Percentiles rank a stretch among this genome's conserved stretches.
Evolutionary conservation across 2,329 filamentous ascomycete species (phyloP).

Genomic region (Biscogniauxia marginata): DNA sequence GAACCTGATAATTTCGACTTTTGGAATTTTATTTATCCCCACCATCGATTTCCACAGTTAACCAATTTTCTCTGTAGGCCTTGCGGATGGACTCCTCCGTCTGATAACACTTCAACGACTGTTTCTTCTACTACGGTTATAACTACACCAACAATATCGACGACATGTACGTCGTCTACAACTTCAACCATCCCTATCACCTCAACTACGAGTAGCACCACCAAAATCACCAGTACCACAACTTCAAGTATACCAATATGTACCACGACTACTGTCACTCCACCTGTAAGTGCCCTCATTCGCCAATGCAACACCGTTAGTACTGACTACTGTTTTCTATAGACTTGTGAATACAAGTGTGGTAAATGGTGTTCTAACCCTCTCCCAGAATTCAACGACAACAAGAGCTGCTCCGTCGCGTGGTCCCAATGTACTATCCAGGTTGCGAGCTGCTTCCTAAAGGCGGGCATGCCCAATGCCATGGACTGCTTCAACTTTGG

Average conservation of each 20-base stretch:
- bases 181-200: conserved; percentile 11
- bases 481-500: conserved; percentile 51
- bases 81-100: neutral
- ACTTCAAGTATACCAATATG: conserved; percentile 44
- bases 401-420: conserved; percentile 40
- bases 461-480: conserved; percentile 49
- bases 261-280: conserved; percentile 44
- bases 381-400: conserved; percentile 47
- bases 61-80: neutral
- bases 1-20: too few relatives aligned
- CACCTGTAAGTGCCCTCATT: conserved; percentile 29
- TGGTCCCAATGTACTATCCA: conserved; percentile 47
- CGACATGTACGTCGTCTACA: neutral
- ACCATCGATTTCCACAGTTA: neutral
- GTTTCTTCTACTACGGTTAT: too few relatives aligned
- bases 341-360: conserved; percentile 51
- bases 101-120: neutral
- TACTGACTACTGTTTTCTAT: neutral
- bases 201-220: conserved; percentile 18
- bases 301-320: neutral
- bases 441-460: conserved; percentile 49
- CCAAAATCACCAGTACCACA: conserved; percentile 26
- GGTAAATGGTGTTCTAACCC: conserved; percentile 46
- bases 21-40: too few relatives aligned
- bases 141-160: neutral